Conservation (phyloP, 176 grass and related monocot genomes). For the Aechmea fasciata region DNA sequence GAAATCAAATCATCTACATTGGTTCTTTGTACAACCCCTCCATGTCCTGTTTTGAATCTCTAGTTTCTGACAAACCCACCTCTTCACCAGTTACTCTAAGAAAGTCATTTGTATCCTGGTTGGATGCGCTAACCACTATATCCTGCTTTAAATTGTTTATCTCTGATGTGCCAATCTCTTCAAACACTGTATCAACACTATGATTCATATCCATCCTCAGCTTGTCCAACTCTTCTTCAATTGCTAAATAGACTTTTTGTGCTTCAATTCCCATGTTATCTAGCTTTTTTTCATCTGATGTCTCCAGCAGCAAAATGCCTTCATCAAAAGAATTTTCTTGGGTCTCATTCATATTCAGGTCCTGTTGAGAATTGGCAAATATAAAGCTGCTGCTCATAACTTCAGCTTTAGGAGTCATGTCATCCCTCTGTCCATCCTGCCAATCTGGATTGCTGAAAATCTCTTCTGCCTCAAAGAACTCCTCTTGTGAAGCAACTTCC, state of each 20-base stretch:
- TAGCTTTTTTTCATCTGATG: constrained; percentile 15
- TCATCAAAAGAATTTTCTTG: constrained; percentile 22
- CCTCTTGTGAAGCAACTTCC: constrained; percentile 60
- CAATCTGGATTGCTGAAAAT: constrained; percentile 65
- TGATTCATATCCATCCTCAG: background rate
- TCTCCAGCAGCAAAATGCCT: constrained; percentile 23
- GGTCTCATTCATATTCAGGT: constrained; percentile 9
- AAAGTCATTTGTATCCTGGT: constrained; percentile 13
- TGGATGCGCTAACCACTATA: constrained; percentile 1
- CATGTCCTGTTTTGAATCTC: constrained; percentile 17
- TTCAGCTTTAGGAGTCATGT: constrained; percentile 28
- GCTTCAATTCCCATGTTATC: constrained; percentile 5
- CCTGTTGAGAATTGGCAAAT: constrained; percentile 31
- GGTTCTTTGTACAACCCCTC: constrained; percentile 13
- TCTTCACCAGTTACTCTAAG: constrained; percentile 37
- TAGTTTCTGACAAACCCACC: constrained; percentile 42
- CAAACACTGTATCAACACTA: background rate
- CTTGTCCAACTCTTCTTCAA: constrained; percentile 9
- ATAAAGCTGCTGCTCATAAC: constrained; percentile 23
- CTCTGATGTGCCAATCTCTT: constrained; percentile 8
- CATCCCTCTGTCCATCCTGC: constrained; percentile 58
- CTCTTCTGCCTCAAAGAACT: constrained; percentile 93
- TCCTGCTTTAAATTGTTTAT: constrained; percentile 20
- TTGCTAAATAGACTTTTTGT: background rate
- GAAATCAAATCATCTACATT: constrained; percentile 18